These are phyloP conservation scores for Phytophthora quininea DNA, from an alignment of 352 stramenopile species.

Conservation along the genomic window DNA sequence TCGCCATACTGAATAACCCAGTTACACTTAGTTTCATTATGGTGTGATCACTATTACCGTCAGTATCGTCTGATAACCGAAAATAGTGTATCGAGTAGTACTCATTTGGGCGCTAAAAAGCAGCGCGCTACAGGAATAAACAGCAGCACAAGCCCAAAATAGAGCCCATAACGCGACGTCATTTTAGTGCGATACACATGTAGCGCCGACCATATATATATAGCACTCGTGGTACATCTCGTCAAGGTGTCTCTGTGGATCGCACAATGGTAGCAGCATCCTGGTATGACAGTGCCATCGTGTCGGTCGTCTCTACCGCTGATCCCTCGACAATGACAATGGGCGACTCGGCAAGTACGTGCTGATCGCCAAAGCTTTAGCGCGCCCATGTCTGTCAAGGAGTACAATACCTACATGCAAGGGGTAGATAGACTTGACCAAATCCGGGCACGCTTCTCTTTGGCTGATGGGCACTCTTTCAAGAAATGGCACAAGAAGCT, in stretches of 20 bases:
- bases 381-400: slow-evolving; percentile 25
- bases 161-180: no score
- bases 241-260: slow-evolving; percentile 19
- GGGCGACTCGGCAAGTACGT: slow-evolving; percentile 17
- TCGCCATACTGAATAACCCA: no score
- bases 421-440: slow-evolving; percentile 32
- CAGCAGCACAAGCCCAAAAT: no score
- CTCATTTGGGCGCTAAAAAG: no score
- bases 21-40: no score
- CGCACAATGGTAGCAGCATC: slow-evolving; percentile 25
- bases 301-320: slow-evolving; percentile 6
- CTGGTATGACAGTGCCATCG: slow-evolving; percentile 30
- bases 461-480: slow-evolving; percentile 35
- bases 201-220: no score
- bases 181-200: no score
- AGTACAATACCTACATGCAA: slow-evolving; percentile 46
- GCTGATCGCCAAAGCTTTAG: slow-evolving; percentile 11
- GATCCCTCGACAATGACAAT: slow-evolving; percentile 17
- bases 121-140: no score
- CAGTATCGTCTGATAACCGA: no score
- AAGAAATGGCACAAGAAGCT: slow-evolving; percentile 45
- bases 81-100: no score
- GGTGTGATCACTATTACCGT: no score
- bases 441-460: slow-evolving; percentile 15
- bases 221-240: slow-evolving; percentile 6